phyloP scores from a whole-genome alignment of 164 flowering plant genomes.

The Aristolochia californica region DNA sequence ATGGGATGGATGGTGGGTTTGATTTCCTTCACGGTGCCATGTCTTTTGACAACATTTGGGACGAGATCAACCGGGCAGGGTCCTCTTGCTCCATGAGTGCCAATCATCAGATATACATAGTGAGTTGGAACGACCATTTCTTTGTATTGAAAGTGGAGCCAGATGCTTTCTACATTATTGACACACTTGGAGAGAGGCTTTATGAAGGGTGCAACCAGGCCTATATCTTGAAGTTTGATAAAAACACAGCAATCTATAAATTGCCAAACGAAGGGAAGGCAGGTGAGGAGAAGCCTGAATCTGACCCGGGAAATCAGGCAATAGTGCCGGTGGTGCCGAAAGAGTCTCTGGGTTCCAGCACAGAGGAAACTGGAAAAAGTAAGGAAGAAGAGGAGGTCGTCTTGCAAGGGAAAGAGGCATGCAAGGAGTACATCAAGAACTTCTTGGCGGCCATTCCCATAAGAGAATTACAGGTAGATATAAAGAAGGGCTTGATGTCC shows the following conservation, averaged over 20 bases:
- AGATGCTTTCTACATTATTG: slow-evolving; percentile 88
- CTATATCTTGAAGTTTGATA: slow-evolving; percentile 75
- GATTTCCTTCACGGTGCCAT: slow-evolving; percentile 86
- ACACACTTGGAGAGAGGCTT: slow-evolving; percentile 92
- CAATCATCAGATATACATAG: slow-evolving; percentile 54
- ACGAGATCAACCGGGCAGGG: slow-evolving; percentile 49
- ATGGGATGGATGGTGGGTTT: slow-evolving; percentile 55
- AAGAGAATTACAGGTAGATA: slow-evolving; percentile 78
- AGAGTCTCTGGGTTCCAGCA: too few species aligned
- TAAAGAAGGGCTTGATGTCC: slow-evolving; percentile 64
- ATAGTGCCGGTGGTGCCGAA: slow-evolving; percentile 12
- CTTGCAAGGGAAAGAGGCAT: slow-evolving; percentile 76
- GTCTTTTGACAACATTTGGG: slow-evolving; percentile 98
- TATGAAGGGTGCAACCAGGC: slow-evolving; percentile 92
- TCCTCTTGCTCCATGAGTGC: slow-evolving; percentile 16
- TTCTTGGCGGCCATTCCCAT: slow-evolving; percentile 94
- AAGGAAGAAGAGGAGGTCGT: slow-evolving; percentile 41
- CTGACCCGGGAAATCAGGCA: slow-evolving; percentile 16
- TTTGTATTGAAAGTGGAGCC: slow-evolving; percentile 81
- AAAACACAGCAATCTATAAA: slow-evolving; percentile 36
- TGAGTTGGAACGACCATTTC: slow-evolving; percentile 98
- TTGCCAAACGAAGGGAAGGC: slow-evolving; percentile 22
- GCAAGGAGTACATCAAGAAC: slow-evolving; percentile 89
- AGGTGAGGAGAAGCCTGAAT: slow-evolving; percentile 28
- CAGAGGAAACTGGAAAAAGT: slow-evolving; percentile 23